Percentiles rank a stretch among this genome's conserved stretches.
These are phyloP conservation scores for Colletotrichum spaethianum DNA, from an alignment of 2,329 filamentous ascomycete species.

Conservation along the genomic window DNA sequence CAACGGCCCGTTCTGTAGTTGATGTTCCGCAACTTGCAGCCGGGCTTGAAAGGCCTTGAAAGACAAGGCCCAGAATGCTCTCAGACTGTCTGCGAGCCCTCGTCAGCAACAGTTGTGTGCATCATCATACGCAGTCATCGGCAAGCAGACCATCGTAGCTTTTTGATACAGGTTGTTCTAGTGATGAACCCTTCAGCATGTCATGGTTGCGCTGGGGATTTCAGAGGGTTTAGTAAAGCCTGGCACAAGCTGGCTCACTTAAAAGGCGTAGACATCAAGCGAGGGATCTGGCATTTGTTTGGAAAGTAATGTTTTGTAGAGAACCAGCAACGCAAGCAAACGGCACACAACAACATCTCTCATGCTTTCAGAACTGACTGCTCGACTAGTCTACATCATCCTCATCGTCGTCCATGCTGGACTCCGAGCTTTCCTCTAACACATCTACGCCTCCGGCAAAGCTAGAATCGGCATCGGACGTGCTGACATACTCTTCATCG, in stretches of 20 bases:
- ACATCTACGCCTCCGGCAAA: not conserved
- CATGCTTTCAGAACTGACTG: not conserved
- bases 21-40: not conserved
- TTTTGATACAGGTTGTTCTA: not conserved
- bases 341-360: not conserved
- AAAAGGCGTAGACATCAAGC: not conserved
- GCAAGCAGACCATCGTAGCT: not conserved
- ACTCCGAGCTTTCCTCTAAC: not conserved
- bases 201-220: not conserved
- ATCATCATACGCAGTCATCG: not conserved
- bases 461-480: not conserved
- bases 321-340: not conserved
- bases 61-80: not conserved
- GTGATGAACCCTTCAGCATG: not conserved
- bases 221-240: no score
- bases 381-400: not conserved
- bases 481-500: not conserved
- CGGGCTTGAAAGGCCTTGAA: not conserved
- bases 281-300: not conserved
- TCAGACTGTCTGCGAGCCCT: not conserved
- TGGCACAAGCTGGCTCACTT: not conserved
- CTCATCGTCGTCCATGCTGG: not conserved
- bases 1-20: not conserved
- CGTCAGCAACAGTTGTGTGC: not conserved
- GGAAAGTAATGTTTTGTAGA: not conserved